phyloP scores from a whole-genome alignment of 2,329 filamentous ascomycete genomes.

The Sphaceloma murrayae region DNA sequence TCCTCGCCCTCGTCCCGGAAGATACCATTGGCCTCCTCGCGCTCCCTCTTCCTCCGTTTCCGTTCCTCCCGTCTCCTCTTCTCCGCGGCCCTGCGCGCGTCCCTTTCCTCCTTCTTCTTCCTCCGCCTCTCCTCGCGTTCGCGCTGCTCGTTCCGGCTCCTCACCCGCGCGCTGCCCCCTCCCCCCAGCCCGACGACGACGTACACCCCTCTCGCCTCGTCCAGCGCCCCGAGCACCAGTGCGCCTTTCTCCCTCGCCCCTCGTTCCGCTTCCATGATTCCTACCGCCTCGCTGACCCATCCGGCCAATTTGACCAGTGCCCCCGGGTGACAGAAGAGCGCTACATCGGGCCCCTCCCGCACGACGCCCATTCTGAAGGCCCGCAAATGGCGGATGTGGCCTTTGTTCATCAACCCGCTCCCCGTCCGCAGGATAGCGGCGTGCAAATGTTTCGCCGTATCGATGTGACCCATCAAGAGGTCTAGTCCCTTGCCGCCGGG shows the following conservation, averaged over 20 bases:
- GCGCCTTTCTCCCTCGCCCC: conserved; percentile 60
- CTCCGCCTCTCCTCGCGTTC: conserved; percentile 58
- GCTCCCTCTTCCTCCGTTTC: conserved; percentile 50
- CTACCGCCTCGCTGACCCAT: conserved; percentile 88
- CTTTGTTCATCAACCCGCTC: conserved; percentile 82
- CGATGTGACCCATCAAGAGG: conserved; percentile 63
- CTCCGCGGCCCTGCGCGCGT: conserved; percentile 42
- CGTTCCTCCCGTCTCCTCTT: conserved; percentile 49
- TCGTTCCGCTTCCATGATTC: conserved; percentile 77
- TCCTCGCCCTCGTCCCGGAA: conserved; percentile 38
- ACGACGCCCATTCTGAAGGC: conserved; percentile 94
- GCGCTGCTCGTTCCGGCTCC: conserved; percentile 28
- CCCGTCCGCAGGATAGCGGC: conserved; percentile 89
- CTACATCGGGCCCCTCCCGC: conserved; percentile 84
- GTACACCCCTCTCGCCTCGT: conserved; percentile 80
- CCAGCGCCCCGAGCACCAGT: conserved; percentile 79
- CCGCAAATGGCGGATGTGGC: conserved; percentile 82
- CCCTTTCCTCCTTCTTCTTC: conserved; percentile 44
- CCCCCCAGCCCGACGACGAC: conserved; percentile 88
- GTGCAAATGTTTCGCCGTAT: conserved; percentile 79
- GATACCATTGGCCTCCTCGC: conserved; percentile 46
- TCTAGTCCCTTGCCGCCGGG: conserved; percentile 51
- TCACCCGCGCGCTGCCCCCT: conserved; percentile 58
- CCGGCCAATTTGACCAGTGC: conserved; percentile 87
- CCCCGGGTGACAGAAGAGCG: conserved; percentile 85